Conservation (phyloP, 208 protist species). For the Chromosphaera perkinsii region DNA sequence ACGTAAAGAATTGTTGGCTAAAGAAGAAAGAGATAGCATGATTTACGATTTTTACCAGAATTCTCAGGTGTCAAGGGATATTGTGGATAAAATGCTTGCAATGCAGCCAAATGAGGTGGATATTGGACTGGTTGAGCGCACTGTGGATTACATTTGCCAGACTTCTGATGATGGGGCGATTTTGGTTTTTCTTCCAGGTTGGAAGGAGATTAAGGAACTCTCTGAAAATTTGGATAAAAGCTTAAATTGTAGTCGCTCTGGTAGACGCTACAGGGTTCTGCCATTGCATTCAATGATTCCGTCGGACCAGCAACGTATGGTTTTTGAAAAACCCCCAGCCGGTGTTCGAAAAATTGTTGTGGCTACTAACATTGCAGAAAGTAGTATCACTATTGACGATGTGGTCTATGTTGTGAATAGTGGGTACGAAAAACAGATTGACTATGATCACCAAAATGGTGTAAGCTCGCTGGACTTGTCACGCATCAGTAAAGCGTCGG, state of each 20-base stretch:
- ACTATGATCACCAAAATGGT: constrained; percentile 3
- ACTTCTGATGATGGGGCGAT: constrained; percentile 56
- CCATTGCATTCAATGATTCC: constrained; percentile 4
- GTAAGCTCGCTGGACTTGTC: constrained; percentile 71
- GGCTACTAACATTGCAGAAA: constrained; percentile 98
- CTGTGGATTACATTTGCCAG: not conserved
- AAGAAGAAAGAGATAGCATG: too few relatives aligned
- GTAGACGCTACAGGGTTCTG: not conserved
- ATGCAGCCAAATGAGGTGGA: too few relatives aligned
- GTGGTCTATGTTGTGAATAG: constrained; percentile 96
- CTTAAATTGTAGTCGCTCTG: not conserved
- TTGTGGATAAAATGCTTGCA: too few relatives aligned
- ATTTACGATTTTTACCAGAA: too few relatives aligned
- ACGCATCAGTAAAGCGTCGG: constrained; percentile 84
- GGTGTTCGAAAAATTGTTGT: constrained; percentile 53
- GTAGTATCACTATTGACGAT: constrained; percentile 96
- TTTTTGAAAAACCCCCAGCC: constrained; percentile 23
- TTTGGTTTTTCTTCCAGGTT: constrained; percentile 90
- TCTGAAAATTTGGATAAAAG: not conserved
- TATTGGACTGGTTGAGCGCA: not conserved
- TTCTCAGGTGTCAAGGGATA: too few relatives aligned
- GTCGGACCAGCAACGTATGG: not conserved
- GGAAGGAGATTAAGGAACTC: constrained; percentile 80
- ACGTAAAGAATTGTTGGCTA: too few relatives aligned
- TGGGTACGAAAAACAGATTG: constrained; percentile 86